Evolutionary conservation across 352 stramenopile species (phyloP), one percentile per base, ranked within the genome.

Genomic region (Pythium folliculosum): DNA sequence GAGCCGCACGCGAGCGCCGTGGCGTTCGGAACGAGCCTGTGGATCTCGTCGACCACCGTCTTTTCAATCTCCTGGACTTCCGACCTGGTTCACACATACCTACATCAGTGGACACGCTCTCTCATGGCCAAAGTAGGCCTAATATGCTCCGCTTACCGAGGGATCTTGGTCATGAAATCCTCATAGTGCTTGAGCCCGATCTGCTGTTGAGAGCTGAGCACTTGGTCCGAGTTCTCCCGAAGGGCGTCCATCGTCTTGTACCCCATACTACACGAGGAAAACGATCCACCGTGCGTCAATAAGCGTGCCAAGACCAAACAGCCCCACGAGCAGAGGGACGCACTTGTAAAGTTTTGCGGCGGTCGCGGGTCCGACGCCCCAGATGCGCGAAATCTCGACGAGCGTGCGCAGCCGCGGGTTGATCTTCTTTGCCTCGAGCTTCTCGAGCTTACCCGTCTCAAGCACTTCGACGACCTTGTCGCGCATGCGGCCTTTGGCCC

Each of bases 181-280:
- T 92, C 60, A 25, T 94, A 95, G 60, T 90, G 80, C 37, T 88
- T 91, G 44, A 95, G 73, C 43, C 87, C 87, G 61, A 94, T 94
- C 53, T 86, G 75, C 52, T 95, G 87, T 55, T 95, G 83, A 0
- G 68, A 54, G 14, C 67, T 89, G 35, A 95, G 60, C 17, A 82
- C 69, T 7, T 70, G 54, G 0, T 78, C 70, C 37, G 73, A 65
- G 16, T 80, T 80, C 57, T 70, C 63, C 10, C 68, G 61, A 5
- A 94, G 64, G 25, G 85, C 75, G 17, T 86, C 74, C 47, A 94
- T 72, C 4, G 76, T 82, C 48, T 89, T 90, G 72, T 81, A 92
- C 0, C 82, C 87, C 66, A 76, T 69, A 5, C 82, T 86, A 45
- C 22, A 58, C 14, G 10, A n/a, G 19, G 10, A 50, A n/a, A 47